Percentiles rank a stretch among this genome's conserved stretches.
These are phyloP conservation scores for Solioccasus polychromus DNA, from an alignment of 768 basidiomycete genomes.

Conservation along the genomic window DNA sequence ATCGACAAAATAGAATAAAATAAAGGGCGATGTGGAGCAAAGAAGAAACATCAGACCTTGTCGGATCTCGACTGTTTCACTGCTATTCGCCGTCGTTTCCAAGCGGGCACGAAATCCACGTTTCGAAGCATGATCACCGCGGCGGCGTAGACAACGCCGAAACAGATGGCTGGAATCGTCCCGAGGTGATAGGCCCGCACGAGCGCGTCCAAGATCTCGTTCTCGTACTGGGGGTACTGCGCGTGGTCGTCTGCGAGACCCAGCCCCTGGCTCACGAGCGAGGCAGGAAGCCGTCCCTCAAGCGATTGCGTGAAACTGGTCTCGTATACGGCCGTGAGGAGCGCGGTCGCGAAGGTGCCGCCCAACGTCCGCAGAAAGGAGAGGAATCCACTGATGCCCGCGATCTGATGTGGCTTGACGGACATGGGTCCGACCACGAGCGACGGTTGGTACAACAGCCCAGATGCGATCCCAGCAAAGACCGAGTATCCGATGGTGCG, in stretches of 20 bases:
- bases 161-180: slow-evolving; percentile 33
- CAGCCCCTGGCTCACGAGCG: slow-evolving; percentile 30
- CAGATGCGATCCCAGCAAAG: slow-evolving; percentile 31
- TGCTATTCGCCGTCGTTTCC: slow-evolving; percentile 32
- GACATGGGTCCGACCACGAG: slow-evolving; percentile 36
- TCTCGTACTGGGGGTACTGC: slow-evolving; percentile 33
- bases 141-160: slow-evolving; percentile 30
- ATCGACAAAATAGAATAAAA: too few relatives aligned
- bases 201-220: slow-evolving; percentile 30
- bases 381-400: slow-evolving; percentile 35
- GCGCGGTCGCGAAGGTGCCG: slow-evolving; percentile 35
- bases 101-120: slow-evolving; percentile 32
- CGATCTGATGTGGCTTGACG: slow-evolving; percentile 32
- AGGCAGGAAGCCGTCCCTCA: slow-evolving; percentile 24
- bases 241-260: slow-evolving; percentile 30
- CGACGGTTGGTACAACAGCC: slow-evolving; percentile 34
- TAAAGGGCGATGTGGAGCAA: too few relatives aligned
- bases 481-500: slow-evolving; percentile 31
- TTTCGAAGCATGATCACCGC: slow-evolving; percentile 31
- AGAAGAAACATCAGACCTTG: slow-evolving; percentile 19
- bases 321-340: slow-evolving; percentile 33
- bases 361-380: slow-evolving; percentile 35
- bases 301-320: slow-evolving; percentile 32
- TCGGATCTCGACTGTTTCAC: slow-evolving; percentile 16
- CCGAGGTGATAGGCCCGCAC: slow-evolving; percentile 35